Evolutionary conservation across 129 eudicot genomes (phyloP).

Genomic region (Heracleum sosnowskyi): DNA sequence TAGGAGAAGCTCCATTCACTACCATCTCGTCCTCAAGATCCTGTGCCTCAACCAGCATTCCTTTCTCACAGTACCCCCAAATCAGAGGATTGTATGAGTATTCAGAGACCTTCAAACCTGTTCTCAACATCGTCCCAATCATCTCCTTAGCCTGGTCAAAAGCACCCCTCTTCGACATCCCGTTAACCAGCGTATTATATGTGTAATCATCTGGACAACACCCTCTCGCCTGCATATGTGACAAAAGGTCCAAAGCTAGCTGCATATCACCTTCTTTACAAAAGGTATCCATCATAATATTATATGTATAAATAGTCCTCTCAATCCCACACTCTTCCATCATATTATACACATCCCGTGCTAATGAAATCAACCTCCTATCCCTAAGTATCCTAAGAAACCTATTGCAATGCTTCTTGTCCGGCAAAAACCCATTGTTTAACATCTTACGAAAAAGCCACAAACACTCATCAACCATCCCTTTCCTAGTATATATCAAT

Average conservation of each 20-base stretch:
- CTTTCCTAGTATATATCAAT: conserved; percentile 26
- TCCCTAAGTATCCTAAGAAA: conserved; percentile 55
- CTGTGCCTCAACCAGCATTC: conserved; percentile 54
- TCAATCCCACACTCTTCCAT: conserved; percentile 41
- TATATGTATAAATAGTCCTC: conserved; percentile 48
- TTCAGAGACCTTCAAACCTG: conserved; percentile 50
- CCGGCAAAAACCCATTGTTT: conserved; percentile 45
- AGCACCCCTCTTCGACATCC: conserved; percentile 36
- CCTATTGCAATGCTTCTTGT: conserved; percentile 57
- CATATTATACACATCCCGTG: conserved; percentile 33
- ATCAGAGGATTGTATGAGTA: conserved; percentile 52
- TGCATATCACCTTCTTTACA: conserved; percentile 45
- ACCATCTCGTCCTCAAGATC: conserved; percentile 55
- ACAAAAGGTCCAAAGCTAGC: conserved; percentile 33
- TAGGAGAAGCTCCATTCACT: conserved; percentile 36
- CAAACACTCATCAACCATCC: conserved; percentile 37
- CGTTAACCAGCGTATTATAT: conserved; percentile 43
- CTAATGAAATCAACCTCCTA: conserved; percentile 21
- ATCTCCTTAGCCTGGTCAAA: conserved; percentile 42
- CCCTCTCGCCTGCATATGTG: conserved; percentile 42
- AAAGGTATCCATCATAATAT: conserved; percentile 54
- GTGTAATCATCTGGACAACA: conserved; percentile 43
- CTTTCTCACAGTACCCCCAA: conserved; percentile 51
- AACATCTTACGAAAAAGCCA: conserved; percentile 49
- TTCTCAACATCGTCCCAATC: conserved; percentile 34